These are phyloP conservation scores for Shiraia bambusicola DNA, from an alignment of 2,329 filamentous ascomycete genomes.

Conservation along the genomic window DNA sequence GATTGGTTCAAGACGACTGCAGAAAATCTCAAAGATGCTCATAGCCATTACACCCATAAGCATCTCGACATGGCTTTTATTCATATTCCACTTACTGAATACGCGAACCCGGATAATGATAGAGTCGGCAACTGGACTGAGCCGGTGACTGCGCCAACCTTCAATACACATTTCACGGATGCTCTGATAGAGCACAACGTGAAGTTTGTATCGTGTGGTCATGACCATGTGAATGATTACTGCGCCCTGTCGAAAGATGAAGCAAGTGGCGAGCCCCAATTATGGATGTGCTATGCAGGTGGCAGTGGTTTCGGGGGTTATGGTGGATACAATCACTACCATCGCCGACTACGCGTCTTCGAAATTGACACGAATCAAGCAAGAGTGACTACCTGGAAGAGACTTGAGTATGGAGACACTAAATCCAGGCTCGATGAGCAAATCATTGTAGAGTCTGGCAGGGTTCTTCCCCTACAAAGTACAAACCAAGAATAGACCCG, in stretches of 20 bases:
- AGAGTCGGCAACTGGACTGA: constrained; percentile 76
- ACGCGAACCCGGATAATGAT: constrained; percentile 61
- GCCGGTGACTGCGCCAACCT: constrained; percentile 79
- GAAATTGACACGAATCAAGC: constrained; percentile 92
- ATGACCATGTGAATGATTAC: constrained; percentile 97
- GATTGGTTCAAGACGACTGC: constrained; percentile 88
- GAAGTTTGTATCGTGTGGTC: constrained; percentile 84
- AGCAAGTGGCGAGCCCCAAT: constrained; percentile 49
- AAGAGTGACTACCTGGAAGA: constrained; percentile 88
- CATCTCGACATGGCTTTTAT: constrained; percentile 98
- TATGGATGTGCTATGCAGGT: constrained; percentile 99
- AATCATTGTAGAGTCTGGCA: constrained; percentile 62
- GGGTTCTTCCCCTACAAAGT: constrained; percentile 39
- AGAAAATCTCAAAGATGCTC: constrained; percentile 65
- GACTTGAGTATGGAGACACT: constrained; percentile 68
- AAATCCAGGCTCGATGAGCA: constrained; percentile 59
- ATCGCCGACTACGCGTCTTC: constrained; percentile 82
- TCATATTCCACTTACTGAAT: constrained; percentile 94
- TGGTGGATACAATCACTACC: constrained; percentile 82
- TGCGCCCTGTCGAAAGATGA: constrained; percentile 67
- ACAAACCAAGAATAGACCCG: constrained; percentile 5
- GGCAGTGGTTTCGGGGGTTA: constrained; percentile 93
- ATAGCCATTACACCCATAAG: constrained; percentile 82
- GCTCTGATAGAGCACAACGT: constrained; percentile 84
- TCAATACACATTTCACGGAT: constrained; percentile 91